Evolutionary conservation across 164 flowering plant species (phyloP), one percentile per base, ranked within the genome.

Genomic region (Magnolia officinalis): DNA sequence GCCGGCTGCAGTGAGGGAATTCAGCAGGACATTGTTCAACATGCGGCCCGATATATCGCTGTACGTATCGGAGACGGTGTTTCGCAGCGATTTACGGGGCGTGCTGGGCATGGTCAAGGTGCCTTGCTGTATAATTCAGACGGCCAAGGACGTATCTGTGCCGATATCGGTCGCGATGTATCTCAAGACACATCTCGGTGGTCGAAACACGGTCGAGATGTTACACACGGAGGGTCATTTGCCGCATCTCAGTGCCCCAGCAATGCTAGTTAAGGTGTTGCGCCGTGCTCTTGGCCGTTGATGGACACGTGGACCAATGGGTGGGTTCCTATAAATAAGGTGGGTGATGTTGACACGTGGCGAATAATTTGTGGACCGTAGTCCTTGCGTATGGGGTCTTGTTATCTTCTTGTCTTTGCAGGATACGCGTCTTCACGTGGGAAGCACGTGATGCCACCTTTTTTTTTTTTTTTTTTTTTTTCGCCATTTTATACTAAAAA

Each of bases 11-110:
- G 99, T 96, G 7, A 78, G 91, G 1, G 99, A 96, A 78, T 96
- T 94, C 85, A 94, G 93, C 84, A 86, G 97, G 80, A 96, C 99
- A 6, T 81, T 96, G 6, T 96, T 96, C 90, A 96, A 92, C 78
- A 94, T 96, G 98, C 81, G 99, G 77, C 98, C 98, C 0, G 99
- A 94, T 74, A 96, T 96, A 37, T 76, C 98, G 0, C 81, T 94
- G 1, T 96, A 87, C 77, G 97, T 91, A 1, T 90, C 88, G 18
- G 78, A 86, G 19, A 81, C 90, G 0, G 89, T 92, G 0, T 96
- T 94, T 77, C 83, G 88, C 78, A 84, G 90, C 77, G 98, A 96
- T 79, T 75, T 96, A 10, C 77, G 98, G 50, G 93, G 90, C 0
- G 64, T 84, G 0, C 81, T 94, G 18, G 93, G 96, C 20, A 72